These are phyloP conservation scores for Lumnitzera littorea DNA, from an alignment of 345 rosid genomes.

Conservation along the genomic window DNA sequence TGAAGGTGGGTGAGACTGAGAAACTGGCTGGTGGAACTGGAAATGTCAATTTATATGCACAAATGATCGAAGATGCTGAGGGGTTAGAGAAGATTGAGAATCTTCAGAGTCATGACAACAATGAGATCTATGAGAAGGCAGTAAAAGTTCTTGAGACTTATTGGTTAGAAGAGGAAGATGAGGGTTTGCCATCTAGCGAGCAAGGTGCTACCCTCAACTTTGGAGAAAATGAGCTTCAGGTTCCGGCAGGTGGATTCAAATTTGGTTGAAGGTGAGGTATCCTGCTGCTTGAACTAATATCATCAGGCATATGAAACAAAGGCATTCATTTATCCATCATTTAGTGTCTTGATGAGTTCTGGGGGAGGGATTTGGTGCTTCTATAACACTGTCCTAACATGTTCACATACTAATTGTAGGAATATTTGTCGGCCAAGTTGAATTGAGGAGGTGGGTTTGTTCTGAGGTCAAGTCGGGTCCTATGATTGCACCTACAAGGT, in stretches of 20 bases:
- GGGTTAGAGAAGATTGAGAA: conserved; percentile 54
- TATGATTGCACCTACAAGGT: conserved; percentile 8
- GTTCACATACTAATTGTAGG: conserved; percentile 7
- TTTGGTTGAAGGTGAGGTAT: conserved; percentile 26
- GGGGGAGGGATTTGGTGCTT: too few relatives aligned
- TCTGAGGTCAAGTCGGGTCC: conserved; percentile 10
- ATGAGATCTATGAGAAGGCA: conserved; percentile 53
- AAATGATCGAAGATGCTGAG: conserved; percentile 46
- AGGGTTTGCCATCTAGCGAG: conserved; percentile 48
- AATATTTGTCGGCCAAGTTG: background rate
- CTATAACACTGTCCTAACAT: too few relatives aligned
- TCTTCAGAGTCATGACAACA: conserved; percentile 46
- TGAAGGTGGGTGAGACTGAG: conserved; percentile 56
- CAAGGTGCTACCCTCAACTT: conserved; percentile 42
- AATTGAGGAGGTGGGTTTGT: conserved; percentile 7
- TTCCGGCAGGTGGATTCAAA: conserved; percentile 61
- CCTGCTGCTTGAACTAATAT: too few relatives aligned
- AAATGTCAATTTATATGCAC: conserved; percentile 39
- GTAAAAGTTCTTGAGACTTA: conserved; percentile 50
- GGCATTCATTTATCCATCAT: too few relatives aligned
- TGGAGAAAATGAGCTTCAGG: conserved; percentile 31
- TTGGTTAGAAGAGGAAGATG: conserved; percentile 53
- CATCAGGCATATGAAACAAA: too few relatives aligned
- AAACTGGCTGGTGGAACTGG: conserved; percentile 29
- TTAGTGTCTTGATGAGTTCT: too few relatives aligned